phyloP scores from a whole-genome alignment of 2,329 filamentous ascomycete genomes.

The Colletotrichum magnum region DNA sequence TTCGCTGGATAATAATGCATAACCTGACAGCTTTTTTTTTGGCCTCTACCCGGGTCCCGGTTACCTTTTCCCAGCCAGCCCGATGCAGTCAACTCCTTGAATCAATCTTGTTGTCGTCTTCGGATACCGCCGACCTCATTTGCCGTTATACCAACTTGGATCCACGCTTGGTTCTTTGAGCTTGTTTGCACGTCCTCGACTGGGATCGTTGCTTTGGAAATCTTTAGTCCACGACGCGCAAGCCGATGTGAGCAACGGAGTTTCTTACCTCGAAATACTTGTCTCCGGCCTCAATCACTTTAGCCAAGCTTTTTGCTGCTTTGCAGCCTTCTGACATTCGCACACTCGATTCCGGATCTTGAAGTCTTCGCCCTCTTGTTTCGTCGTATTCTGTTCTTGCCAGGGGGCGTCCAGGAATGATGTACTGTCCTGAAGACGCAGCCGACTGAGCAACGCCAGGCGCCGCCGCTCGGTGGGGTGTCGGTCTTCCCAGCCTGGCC shows the following conservation, averaged over 20 bases:
- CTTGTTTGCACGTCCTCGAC: constrained; percentile 8
- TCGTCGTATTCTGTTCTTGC: no score
- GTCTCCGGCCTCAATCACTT: constrained; percentile 14
- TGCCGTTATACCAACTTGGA: no score
- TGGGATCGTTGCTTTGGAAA: constrained; percentile 9
- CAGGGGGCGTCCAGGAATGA: no score
- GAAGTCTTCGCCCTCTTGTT: no score
- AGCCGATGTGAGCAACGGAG: not conserved
- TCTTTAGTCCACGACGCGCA: not conserved
- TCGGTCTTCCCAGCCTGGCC: constrained; percentile 6
- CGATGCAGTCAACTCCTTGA: no score
- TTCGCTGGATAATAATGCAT: not conserved
- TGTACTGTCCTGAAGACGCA: no score
- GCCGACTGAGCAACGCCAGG: no score
- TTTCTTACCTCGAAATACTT: constrained; percentile 19
- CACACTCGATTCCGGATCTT: not conserved
- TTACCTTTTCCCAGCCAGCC: not conserved
- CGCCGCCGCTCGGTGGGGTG: constrained; percentile 4
- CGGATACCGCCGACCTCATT: no score
- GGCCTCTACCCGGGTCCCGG: not conserved
- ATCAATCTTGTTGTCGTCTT: no score
- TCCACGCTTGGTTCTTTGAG: not conserved
- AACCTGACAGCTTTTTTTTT: not conserved
- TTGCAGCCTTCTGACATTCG: constrained; percentile 1
- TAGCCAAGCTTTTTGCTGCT: constrained; percentile 9